Conservation (phyloP, 1,139 yeast species). For the Blastobotrys malaysiensis region DNA sequence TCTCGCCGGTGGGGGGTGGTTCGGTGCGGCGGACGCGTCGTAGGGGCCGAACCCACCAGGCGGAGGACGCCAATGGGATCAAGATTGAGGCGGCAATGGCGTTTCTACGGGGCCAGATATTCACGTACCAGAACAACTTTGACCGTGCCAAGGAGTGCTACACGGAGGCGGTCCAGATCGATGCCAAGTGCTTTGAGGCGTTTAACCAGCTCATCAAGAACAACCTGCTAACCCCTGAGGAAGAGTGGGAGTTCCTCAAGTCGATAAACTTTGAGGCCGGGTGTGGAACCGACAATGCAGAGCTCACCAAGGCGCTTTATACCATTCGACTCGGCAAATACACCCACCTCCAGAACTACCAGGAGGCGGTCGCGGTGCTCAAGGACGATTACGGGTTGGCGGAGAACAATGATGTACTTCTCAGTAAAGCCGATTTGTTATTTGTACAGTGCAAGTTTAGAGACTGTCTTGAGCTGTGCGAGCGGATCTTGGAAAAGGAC, state of each 20-base stretch:
- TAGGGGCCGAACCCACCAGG: not conserved
- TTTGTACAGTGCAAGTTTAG: constrained; percentile 77
- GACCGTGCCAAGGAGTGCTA: constrained; percentile 84
- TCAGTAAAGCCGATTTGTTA: constrained; percentile 64
- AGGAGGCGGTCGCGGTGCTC: constrained; percentile 62
- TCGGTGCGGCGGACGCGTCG: not conserved
- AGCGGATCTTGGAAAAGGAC: constrained; percentile 53
- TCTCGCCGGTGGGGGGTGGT: constrained; percentile 3
- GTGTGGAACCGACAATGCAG: constrained; percentile 68
- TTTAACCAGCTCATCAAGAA: constrained; percentile 72
- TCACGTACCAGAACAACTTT: constrained; percentile 76
- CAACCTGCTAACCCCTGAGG: constrained; percentile 73
- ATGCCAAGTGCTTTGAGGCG: constrained; percentile 91
- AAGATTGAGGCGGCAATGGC: constrained; percentile 85
- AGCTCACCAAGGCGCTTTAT: constrained; percentile 69
- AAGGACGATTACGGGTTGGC: constrained; percentile 67
- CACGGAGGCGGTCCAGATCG: constrained; percentile 80
- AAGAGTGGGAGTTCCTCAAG: constrained; percentile 73
- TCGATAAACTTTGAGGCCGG: constrained; percentile 60
- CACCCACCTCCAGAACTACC: constrained; percentile 51
- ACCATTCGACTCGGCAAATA: constrained; percentile 73
- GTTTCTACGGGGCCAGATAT: constrained; percentile 76
- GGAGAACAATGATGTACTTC: constrained; percentile 62
- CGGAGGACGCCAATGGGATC: constrained; percentile 42
- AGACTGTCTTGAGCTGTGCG: constrained; percentile 72